Percentiles rank a stretch among this genome's conserved stretches.
Conservation (phyloP, 2,329 filamentous ascomycete species). For the Leptographium galeiforme region DNA sequence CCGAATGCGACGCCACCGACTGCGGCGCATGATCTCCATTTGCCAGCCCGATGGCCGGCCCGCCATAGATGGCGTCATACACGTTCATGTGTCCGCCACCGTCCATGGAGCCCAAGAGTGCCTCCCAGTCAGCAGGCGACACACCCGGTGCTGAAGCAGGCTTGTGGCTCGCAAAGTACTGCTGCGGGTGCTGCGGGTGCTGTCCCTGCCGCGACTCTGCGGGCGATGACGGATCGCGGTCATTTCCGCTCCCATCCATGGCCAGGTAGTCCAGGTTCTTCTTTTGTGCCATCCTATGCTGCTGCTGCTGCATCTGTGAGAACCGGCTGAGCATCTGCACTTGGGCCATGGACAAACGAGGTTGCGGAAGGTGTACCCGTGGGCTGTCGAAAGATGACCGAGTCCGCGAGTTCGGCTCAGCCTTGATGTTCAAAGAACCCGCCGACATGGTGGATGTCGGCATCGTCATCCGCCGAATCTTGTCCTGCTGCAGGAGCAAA, state of each 20-base stretch:
- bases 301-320: slow-evolving; percentile 18
- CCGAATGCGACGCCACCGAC: slow-evolving; percentile 19
- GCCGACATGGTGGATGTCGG: slow-evolving; percentile 22
- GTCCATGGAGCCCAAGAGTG: slow-evolving; percentile 66
- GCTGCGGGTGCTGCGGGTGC: slow-evolving; percentile 20
- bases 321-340: slow-evolving; percentile 24
- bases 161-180: slow-evolving; percentile 22
- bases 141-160: slow-evolving; percentile 23
- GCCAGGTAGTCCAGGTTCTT: slow-evolving; percentile 48
- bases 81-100: slow-evolving; percentile 67
- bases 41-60: slow-evolving; percentile 32
- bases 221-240: slow-evolving; percentile 30
- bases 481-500: slow-evolving; percentile 41
- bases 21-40: slow-evolving; percentile 26
- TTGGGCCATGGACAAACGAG: slow-evolving; percentile 34
- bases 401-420: slow-evolving; percentile 21
- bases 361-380: slow-evolving; percentile 28
- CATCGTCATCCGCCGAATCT: slow-evolving; percentile 42
- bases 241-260: slow-evolving; percentile 10
- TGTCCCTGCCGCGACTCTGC: slow-evolving; percentile 26
- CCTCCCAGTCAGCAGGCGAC: slow-evolving; percentile 66
- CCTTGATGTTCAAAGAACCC: slow-evolving; percentile 17
- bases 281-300: slow-evolving; percentile 17
- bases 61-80: slow-evolving; percentile 72
- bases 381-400: slow-evolving; percentile 34